Evolutionary conservation across 2,329 filamentous ascomycete genomes (phyloP), one percentile per base, ranked within the genome.

Genomic region (Aspergillus nomiae): DNA sequence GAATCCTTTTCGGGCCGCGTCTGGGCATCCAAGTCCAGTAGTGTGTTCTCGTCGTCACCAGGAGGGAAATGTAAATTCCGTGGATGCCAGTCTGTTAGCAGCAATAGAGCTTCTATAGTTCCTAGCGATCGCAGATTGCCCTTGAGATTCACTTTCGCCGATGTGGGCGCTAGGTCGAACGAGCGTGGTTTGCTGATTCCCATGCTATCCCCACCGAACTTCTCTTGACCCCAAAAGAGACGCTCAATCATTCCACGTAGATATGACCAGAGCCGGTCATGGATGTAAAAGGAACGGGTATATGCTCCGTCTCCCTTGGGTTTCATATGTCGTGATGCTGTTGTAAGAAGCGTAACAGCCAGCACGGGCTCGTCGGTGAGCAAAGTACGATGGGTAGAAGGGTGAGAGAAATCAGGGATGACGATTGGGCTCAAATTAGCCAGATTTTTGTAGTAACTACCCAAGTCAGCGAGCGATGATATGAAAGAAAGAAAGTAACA

Each of bases 51-150:
- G 65, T 89, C 87, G 62, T 89, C 86, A 53, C 86, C 86, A 0
- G 88, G 87, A 3, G 95, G 95, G 72, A 98, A 99, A 76, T 98
- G 94, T 64, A 99, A 84, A 19, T 94, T 94, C 7, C 94, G 88
- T 5, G 95, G 95, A 76, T 98, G 94, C 94, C 95, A 99, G 74
- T 99, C 95, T 1, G 94, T 98, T 51, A 99, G 82, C 30, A 99
- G 90, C 83, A 99, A 89, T 36, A 99, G 81, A 38, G 93, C 96
- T 79, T 99, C 95, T 30, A 99, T 92, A 0, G 94, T 97, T 19
- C 95, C 95, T 4, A 99, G 82, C 0, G 94, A 97, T 58, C 95
- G 87, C 59, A 98, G 81, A 69, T 94, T 95, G 24, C 91, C 91
- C 73, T 90, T 91, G 61, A 88, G 74, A 48, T 73, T 75, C 28